Percentiles rank a stretch among this genome's conserved stretches.
phyloP scores from a whole-genome alignment of 2,329 filamentous ascomycete genomes.

The Neocucurbitaria cava region DNA sequence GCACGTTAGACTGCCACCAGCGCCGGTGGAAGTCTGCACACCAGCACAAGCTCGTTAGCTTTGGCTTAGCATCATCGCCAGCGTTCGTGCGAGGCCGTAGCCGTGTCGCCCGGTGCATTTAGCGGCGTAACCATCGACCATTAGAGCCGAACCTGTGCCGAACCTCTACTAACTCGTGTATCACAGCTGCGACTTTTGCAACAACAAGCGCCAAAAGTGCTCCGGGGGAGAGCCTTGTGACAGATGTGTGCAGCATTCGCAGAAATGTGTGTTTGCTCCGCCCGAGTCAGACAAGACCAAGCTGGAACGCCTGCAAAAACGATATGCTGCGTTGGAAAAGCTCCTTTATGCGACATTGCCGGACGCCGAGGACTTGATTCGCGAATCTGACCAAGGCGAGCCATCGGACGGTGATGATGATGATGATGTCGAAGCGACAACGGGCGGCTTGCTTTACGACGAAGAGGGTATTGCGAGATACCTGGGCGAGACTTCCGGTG shows the following conservation, averaged over 20 bases:
- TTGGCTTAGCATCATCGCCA: not conserved
- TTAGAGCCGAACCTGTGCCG: not conserved
- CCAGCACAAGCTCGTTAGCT: not conserved
- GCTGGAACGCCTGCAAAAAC: slow-evolving; percentile 28
- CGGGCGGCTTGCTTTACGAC: slow-evolving; percentile 29
- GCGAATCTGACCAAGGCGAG: slow-evolving; percentile 15
- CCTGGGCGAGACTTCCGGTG: slow-evolving; percentile 34
- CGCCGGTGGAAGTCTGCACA: not conserved
- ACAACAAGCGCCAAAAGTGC: slow-evolving; percentile 33
- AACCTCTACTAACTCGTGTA: slow-evolving; percentile 6
- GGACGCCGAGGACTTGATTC: slow-evolving; percentile 21
- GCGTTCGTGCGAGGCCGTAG: not conserved
- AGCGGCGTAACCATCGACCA: not conserved
- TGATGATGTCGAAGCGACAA: slow-evolving; percentile 15
- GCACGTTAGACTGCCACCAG: not conserved
- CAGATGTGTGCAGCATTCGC: slow-evolving; percentile 23
- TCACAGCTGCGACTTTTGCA: slow-evolving; percentile 35
- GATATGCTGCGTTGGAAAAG: slow-evolving; percentile 29
- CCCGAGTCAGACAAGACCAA: slow-evolving; percentile 25
- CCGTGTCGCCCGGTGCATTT: not conserved
- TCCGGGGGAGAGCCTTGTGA: slow-evolving; percentile 37
- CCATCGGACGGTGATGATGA: slow-evolving; percentile 11
- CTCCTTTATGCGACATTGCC: slow-evolving; percentile 20
- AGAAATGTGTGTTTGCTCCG: slow-evolving; percentile 31
- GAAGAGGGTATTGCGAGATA: slow-evolving; percentile 23